Evolutionary conservation across 202 grass and related monocot genomes (phyloP), one percentile per base, ranked within the genome.

Genomic region (Schoenoplectus triqueter): DNA sequence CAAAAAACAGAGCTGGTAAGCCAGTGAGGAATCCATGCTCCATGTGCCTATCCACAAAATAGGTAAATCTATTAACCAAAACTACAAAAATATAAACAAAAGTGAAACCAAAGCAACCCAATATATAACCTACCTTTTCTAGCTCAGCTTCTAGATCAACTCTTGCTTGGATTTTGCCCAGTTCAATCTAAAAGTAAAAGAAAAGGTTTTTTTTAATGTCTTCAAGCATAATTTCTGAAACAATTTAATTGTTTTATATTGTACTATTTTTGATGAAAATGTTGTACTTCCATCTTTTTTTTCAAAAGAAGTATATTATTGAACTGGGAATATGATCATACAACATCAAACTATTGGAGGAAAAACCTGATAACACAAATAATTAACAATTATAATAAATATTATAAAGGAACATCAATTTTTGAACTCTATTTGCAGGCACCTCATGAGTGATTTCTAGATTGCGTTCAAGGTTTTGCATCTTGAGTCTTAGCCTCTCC

Each of bases 21-120:
- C 94, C 89, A 93, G 69, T 84, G 61, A n/a, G 94, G 91, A 71
- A 97, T 73, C 91, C 91, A 92, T 82, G 80, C 87, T 45, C 40
- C 71, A 70, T 82, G 73, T 65, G 74, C 68, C 94, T 97, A 73
- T 90, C 69, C 72, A 88, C 17, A 63, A 83, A 10, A 47, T 42
- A 76, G 20, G 51, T 62, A 59, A 61, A 57, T 57, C 7, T 10
- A 69, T 49, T 70, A 5, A 10, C 2, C 0, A 5, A 49, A 18
- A 20, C 13, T 77, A 62, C 3, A 40, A 42, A 45, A 71, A 31
- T 84, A 52, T 3, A 15, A 11, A 6, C 10, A 41, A 5, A 68
- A 42, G 47, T 1, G 7, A n/a, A 49, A 55, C 61, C 39, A 2
- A 49, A 44, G 49, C 17, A 69, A 63, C 17, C 8, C 10, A 22